Evolutionary conservation across 306 rosid species (phyloP).

Genomic region (Fagus crenata): DNA sequence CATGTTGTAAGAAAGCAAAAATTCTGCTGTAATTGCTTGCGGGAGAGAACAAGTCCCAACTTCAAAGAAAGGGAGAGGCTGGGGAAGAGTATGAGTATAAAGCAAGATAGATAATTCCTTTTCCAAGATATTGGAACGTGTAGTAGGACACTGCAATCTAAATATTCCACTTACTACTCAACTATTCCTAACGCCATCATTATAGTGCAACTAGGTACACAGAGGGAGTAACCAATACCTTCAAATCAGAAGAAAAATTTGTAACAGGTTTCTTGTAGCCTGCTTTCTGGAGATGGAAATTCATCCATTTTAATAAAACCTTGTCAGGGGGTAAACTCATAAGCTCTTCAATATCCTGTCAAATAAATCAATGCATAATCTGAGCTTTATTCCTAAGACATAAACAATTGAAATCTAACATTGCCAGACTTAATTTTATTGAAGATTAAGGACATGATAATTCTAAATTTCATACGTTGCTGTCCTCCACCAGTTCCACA

Average conservation of each 20-base stretch:
- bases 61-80: background rate
- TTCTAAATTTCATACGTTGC: constrained; percentile 49
- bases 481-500: constrained; percentile 82
- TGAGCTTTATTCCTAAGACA: constrained; percentile 17
- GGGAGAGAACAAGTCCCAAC: background rate
- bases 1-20: constrained; percentile 10
- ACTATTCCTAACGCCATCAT: background rate
- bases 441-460: constrained; percentile 6
- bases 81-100: background rate
- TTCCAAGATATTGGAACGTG: background rate
- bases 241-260: constrained; percentile 84
- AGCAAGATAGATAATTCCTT: background rate
- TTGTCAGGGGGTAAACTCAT: constrained; percentile 88
- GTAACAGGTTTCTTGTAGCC: constrained; percentile 76
- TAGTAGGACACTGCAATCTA: background rate
- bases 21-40: background rate
- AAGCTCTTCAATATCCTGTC: constrained; percentile 95
- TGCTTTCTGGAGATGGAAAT: constrained; percentile 87
- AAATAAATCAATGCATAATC: constrained; percentile 26
- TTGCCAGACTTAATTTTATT: constrained; percentile 13
- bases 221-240: constrained; percentile 50
- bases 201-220: background rate
- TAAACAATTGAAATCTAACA: background rate
- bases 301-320: constrained; percentile 92
- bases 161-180: background rate